These are phyloP conservation scores for Eucalyptus leucophloia DNA, from an alignment of 345 rosid genomes.

Conservation along the genomic window DNA sequence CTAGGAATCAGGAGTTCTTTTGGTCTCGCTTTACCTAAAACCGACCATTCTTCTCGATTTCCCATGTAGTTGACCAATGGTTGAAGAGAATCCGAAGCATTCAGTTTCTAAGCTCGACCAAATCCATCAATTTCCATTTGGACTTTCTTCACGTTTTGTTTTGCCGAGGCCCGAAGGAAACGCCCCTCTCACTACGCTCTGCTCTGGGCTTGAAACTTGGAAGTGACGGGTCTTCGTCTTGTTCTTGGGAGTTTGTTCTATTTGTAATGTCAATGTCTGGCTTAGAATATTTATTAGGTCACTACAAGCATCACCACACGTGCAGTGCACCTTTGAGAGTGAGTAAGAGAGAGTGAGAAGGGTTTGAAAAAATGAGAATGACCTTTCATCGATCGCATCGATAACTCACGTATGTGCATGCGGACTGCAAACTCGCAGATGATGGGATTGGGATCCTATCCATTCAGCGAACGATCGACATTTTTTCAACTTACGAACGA, in stretches of 20 bases:
- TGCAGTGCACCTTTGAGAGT: not conserved
- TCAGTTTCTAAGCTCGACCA: not conserved
- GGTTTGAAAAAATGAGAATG: not conserved
- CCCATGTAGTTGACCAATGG: not conserved
- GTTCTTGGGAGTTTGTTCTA: not conserved
- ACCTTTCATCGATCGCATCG: not conserved
- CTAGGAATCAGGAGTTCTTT: not conserved
- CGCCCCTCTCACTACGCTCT: not conserved
- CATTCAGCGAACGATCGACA: accelerated
- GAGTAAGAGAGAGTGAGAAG: not conserved
- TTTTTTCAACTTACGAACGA: too few species aligned
- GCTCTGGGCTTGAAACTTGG: not conserved
- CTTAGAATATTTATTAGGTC: not conserved
- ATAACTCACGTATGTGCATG: not conserved
- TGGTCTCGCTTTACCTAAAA: not conserved
- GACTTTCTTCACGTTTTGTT: not conserved
- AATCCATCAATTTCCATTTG: not conserved
- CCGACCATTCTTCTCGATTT: not conserved
- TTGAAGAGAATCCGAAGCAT: not conserved
- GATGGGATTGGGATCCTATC: not conserved
- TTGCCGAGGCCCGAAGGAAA: not conserved
- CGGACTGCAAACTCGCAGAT: not conserved
- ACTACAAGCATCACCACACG: not conserved
- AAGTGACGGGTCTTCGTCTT: not conserved
- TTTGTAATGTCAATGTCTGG: not conserved